Conservation (phyloP, 257 asterid species). For the Solanum bukasovii region DNA sequence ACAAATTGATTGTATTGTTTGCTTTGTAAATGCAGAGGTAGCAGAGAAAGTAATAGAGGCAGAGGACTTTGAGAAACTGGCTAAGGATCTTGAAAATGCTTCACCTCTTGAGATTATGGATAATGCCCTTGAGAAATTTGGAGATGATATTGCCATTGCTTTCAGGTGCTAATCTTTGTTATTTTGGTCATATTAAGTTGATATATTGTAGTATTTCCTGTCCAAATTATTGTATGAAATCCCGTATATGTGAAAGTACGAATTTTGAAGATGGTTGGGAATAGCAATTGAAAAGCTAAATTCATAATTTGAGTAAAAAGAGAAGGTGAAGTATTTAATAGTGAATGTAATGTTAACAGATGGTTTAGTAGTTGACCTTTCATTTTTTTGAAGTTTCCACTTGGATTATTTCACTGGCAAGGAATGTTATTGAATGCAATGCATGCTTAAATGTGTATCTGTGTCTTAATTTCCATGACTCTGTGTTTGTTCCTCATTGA, state of each 20-base stretch:
- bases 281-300: not conserved
- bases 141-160: conserved; percentile 57
- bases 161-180: conserved; percentile 47
- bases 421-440: not conserved
- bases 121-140: conserved; percentile 43
- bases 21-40: conserved; percentile 15
- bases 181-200: not conserved
- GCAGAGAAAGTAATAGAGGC: conserved; percentile 13
- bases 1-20: not conserved
- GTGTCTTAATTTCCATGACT: not conserved
- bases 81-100: conserved; percentile 36
- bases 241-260: not conserved
- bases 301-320: not conserved
- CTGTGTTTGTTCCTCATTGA: not conserved
- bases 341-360: not conserved
- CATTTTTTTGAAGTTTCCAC: not conserved
- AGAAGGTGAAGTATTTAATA: not conserved
- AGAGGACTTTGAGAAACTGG: conserved; percentile 36
- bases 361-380: not conserved
- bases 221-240: not conserved
- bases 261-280: not conserved
- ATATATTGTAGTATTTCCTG: not conserved
- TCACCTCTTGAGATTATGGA: conserved; percentile 59
- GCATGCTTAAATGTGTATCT: not conserved
- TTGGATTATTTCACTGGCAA: not conserved